Evolutionary conservation across 2,329 filamentous ascomycete species (phyloP), one percentile per base, ranked within the genome.

Genomic region (Pezicula carpinea): DNA sequence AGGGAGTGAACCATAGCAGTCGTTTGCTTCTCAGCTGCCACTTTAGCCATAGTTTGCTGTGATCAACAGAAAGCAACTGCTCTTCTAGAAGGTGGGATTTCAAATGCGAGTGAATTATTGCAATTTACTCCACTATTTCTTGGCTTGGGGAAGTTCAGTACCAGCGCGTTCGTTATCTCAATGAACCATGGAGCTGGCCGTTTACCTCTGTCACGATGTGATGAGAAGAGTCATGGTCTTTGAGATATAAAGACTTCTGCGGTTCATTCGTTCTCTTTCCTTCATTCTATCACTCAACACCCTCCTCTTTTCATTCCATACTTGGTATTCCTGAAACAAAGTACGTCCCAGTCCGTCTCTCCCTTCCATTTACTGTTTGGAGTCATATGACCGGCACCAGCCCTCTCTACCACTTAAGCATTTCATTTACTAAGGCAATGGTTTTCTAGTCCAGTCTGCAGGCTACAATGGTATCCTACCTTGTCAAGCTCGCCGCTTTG

Each of bases 401-500:
- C 23, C 23, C 23, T 26, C 7, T 26, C 23, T 8, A 6, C 18
- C 22, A 23, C 18, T 23, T 5, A 40, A 21, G 18, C 6, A 38
- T 11, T 3, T 4, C 5, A 11, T 2, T 17, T n/a, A 17, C 19
- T 6, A 23, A 13, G 13, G 13, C 10, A 4, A 40, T 22, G n/a
- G 10, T 13, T 10, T 21, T 40, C 38, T 23, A 22, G 17, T n/a
- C 4, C n/a, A 21, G 34, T 44, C 43, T 48, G 31, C 46, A 43
- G 33, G 31, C 36, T 38, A 58, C 19, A 34, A 60, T 61, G 58
- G 54, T 50, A 35, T 53, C 52, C 14, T 61, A 59, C 47, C 50
- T 60, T 46, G 51, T 50, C 38, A 48, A 52, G 35, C 51, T 61
- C 35, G 57, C 55, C 26, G 57, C 58, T 43, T 52, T 62, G 38